Conservation (phyloP, 1,139 yeast species). For the Schizosaccharomyces versatilis region DNA sequence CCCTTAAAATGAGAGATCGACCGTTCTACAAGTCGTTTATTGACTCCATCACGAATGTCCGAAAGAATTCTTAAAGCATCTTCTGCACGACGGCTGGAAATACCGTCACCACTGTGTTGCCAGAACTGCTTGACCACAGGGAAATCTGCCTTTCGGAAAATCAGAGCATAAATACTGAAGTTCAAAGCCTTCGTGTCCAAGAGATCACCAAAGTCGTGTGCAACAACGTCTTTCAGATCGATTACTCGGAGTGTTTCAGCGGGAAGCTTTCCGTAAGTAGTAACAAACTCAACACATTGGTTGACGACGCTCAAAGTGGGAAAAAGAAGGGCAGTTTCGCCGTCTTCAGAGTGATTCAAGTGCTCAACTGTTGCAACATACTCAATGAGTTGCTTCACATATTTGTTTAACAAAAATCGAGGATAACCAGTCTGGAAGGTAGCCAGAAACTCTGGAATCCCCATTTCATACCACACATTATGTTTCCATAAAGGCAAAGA, state of each 20-base stretch:
- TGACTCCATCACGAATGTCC: neutral
- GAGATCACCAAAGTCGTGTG: neutral
- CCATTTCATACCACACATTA: slow-evolving; percentile 78
- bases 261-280: slow-evolving; percentile 18
- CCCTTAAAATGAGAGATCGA: slow-evolving; percentile 1
- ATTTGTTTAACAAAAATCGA: slow-evolving; percentile 14
- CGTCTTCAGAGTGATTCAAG: slow-evolving; percentile 23
- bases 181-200: neutral
- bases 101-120: slow-evolving; percentile 94
- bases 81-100: slow-evolving; percentile 74
- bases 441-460: slow-evolving; percentile 59
- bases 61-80: slow-evolving; percentile 28
- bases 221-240: neutral
- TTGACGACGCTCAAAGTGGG: slow-evolving; percentile 63
- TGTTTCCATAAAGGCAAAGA: slow-evolving; percentile 89
- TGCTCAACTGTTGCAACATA: neutral
- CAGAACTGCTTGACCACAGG: slow-evolving; percentile 64
- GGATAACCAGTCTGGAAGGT: slow-evolving; percentile 81
- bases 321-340: slow-evolving; percentile 51
- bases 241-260: slow-evolving; percentile 6
- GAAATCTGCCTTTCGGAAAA: slow-evolving; percentile 38
- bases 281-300: slow-evolving; percentile 52
- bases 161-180: slow-evolving; percentile 39
- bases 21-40: neutral
- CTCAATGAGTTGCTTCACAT: neutral